phyloP scores from a whole-genome alignment of 2,329 filamentous ascomycete species.

The Colletotrichum echinochloae region DNA sequence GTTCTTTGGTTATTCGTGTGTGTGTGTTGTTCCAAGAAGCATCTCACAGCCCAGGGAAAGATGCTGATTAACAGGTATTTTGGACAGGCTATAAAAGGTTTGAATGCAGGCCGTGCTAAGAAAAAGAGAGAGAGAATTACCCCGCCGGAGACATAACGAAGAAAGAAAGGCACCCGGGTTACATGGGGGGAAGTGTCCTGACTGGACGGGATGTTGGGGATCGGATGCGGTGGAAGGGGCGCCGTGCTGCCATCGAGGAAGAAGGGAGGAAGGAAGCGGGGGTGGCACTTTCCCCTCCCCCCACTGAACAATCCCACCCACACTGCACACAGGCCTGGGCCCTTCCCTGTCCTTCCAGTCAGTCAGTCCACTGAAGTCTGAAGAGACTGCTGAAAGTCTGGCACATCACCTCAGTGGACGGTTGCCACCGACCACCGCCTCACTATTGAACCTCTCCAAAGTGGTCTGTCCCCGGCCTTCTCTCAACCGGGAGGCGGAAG shows the following conservation, averaged over 20 bases:
- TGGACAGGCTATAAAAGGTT: not conserved
- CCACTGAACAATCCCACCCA: slow-evolving; percentile 24
- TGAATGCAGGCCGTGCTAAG: not conserved
- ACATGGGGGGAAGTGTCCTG: slow-evolving; percentile 19
- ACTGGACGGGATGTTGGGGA: not conserved
- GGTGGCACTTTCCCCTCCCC: slow-evolving; percentile 22
- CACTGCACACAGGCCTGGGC: slow-evolving; percentile 17
- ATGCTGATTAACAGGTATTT: slow-evolving; percentile 8
- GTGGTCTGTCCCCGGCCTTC: not conserved
- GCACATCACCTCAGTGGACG: not conserved
- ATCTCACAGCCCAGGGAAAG: not conserved
- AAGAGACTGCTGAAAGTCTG: slow-evolving; percentile 5
- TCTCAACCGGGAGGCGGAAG: not conserved
- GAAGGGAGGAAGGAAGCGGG: slow-evolving; percentile 26
- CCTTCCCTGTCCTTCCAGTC: slow-evolving; percentile 30
- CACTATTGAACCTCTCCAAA: not conserved
- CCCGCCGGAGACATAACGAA: slow-evolving; percentile 32
- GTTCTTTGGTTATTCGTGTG: not conserved
- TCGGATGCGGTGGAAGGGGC: slow-evolving; percentile 16
- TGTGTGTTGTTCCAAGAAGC: not conserved
- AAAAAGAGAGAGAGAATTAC: slow-evolving; percentile 5
- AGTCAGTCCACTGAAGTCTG: slow-evolving; percentile 1
- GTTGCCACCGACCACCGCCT: not conserved
- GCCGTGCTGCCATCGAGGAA: slow-evolving; percentile 3
- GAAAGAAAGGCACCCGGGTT: not conserved